Percentiles rank a stretch among this genome's conserved stretches.
Conservation (phyloP, 177 flowering plant species). For the Vitis hybrid region DNA sequence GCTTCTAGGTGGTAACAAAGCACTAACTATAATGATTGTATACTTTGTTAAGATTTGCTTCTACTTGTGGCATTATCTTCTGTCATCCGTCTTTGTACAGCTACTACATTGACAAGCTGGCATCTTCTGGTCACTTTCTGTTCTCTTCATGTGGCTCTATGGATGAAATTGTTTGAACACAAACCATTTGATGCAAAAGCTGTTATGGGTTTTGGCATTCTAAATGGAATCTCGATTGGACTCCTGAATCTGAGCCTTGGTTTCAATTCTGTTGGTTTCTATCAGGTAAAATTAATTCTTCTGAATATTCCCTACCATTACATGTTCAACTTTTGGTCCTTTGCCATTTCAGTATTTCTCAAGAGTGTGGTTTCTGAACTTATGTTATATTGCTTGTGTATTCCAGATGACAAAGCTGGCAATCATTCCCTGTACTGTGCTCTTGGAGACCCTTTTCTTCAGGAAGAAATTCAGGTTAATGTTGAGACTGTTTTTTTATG, state of each 20-base stretch:
- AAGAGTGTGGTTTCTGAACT: too few relatives aligned
- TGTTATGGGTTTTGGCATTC: conserved; percentile 92
- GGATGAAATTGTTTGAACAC: conserved; percentile 91
- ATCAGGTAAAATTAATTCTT: conserved; percentile 57
- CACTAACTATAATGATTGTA: too few relatives aligned
- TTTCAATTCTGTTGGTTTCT: conserved; percentile 96
- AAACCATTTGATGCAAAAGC: conserved; percentile 89
- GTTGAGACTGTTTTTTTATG: not conserved
- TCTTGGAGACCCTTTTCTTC: conserved; percentile 90
- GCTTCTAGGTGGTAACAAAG: too few relatives aligned
- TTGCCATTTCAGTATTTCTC: not conserved
- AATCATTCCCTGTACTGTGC: conserved; percentile 91
- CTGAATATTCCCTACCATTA: not conserved
- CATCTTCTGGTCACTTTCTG: conserved; percentile 96
- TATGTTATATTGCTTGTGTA: conserved; percentile 6
- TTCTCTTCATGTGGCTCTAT: conserved; percentile 89
- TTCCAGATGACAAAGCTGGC: conserved; percentile 95
- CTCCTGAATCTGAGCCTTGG: conserved; percentile 93
- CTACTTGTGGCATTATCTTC: too few relatives aligned
- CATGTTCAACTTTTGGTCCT: not conserved
- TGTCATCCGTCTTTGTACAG: conserved; percentile 34
- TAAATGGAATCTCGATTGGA: conserved; percentile 95
- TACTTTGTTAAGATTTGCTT: too few relatives aligned
- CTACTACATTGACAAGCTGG: conserved; percentile 99
- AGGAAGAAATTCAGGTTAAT: conserved; percentile 81